These are phyloP conservation scores for Hyphodiscus hymeniophilus DNA, from an alignment of 495 filamentous ascomycete species.

Conservation along the genomic window DNA sequence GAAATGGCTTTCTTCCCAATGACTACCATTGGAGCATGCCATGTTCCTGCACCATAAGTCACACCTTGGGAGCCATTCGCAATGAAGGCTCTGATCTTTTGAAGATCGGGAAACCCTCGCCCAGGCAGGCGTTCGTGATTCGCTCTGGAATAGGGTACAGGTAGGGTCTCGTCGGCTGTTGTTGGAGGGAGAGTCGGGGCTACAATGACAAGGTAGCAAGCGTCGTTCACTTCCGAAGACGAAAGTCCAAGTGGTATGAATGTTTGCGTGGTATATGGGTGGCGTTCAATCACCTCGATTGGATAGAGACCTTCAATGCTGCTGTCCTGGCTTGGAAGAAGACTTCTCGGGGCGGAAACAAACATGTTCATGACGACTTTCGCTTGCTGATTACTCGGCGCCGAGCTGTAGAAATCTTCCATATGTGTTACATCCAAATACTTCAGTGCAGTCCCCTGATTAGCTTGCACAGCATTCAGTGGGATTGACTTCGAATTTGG, in stretches of 20 bases:
- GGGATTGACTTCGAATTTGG: slow-evolving; percentile 26
- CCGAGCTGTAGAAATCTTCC: slow-evolving; percentile 54
- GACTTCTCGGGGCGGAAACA: slow-evolving; percentile 63
- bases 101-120: slow-evolving; percentile 66
- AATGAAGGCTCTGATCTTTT: slow-evolving; percentile 64
- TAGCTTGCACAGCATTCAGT: slow-evolving; percentile 46
- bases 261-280: slow-evolving; percentile 89
- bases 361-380: slow-evolving; percentile 78
- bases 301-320: slow-evolving; percentile 41
- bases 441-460: slow-evolving; percentile 85
- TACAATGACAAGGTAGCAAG: slow-evolving; percentile 79
- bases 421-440: slow-evolving; percentile 70
- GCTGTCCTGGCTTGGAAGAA: slow-evolving; percentile 5
- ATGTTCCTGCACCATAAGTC: slow-evolving; percentile 85
- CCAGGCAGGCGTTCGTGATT: slow-evolving; percentile 28
- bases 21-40: slow-evolving; percentile 95
- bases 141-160: slow-evolving; percentile 21
- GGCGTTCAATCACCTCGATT: slow-evolving; percentile 76
- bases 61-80: slow-evolving; percentile 77
- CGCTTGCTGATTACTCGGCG: slow-evolving; percentile 54
- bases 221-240: slow-evolving; percentile 21
- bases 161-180: slow-evolving; percentile 26
- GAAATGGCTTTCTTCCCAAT: slow-evolving; percentile 59
- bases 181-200: slow-evolving; percentile 56
- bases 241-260: slow-evolving; percentile 71